Conservation (phyloP, 1,284 basidiomycete genomes). For the Leccinum colubrinum region DNA sequence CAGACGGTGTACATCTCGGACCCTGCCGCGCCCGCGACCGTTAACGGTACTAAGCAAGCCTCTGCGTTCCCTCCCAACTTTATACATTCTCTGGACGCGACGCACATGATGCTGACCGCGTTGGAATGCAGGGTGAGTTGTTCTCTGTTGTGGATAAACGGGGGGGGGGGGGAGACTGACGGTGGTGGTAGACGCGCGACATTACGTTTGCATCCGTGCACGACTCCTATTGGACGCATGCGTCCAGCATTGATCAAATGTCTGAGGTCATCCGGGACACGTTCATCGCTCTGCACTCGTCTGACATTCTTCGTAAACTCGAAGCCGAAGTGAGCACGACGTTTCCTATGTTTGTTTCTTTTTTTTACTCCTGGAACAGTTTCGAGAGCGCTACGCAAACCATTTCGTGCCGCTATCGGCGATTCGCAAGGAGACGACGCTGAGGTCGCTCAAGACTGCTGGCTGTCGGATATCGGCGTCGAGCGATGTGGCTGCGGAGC, state of each 20-base stretch:
- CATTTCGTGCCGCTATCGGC: slow-evolving; percentile 70
- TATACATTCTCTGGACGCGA: slow-evolving; percentile 96
- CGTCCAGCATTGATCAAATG: slow-evolving; percentile 87
- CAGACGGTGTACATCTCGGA: slow-evolving; percentile 96
- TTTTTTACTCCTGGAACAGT: slow-evolving; percentile 41
- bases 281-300: slow-evolving; percentile 90
- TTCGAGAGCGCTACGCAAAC: slow-evolving; percentile 75
- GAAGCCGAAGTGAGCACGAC: slow-evolving; percentile 52
- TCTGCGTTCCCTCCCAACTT: slow-evolving; percentile 99
- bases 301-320: slow-evolving; percentile 73
- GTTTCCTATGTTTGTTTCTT: not conserved
- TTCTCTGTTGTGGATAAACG: not conserved
- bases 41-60: slow-evolving; percentile 87
- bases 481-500: slow-evolving; percentile 37
- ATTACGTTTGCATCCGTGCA: slow-evolving; percentile 95
- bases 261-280: slow-evolving; percentile 88
- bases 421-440: slow-evolving; percentile 37
- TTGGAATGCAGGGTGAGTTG: slow-evolving; percentile 76
- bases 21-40: slow-evolving; percentile 77
- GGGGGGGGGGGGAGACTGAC: slow-evolving; percentile 5
- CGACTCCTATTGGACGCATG: slow-evolving; percentile 99
- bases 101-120: slow-evolving; percentile 99
- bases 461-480: slow-evolving; percentile 45
- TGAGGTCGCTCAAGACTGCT: slow-evolving; percentile 40
- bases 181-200: slow-evolving; percentile 49